These are phyloP conservation scores for Hypoxylon sp. DNA, from an alignment of 2,329 filamentous ascomycete species.

Conservation along the genomic window DNA sequence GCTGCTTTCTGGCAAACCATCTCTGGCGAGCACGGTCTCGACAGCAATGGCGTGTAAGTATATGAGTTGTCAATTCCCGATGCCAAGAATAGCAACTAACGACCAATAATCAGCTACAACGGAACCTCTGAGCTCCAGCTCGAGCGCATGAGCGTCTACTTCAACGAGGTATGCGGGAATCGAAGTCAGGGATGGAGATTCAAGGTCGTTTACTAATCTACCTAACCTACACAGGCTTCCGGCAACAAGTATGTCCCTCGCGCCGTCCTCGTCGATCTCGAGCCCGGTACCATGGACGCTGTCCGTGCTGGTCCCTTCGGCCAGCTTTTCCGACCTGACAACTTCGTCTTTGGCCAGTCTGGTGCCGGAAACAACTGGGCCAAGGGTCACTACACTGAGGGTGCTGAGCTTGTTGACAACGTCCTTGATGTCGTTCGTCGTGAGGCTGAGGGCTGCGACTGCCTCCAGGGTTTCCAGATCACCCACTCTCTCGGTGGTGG, in stretches of 20 bases:
- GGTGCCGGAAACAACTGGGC: slow-evolving; percentile 99
- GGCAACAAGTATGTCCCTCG: slow-evolving; percentile 99
- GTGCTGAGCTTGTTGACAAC: slow-evolving; percentile 98
- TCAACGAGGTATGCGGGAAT: slow-evolving; percentile 75
- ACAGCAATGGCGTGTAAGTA: slow-evolving; percentile 94
- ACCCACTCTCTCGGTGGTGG: slow-evolving; percentile 99
- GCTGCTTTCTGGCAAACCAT: slow-evolving; percentile 98
- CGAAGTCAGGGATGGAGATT: neutral
- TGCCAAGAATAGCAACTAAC: slow-evolving; percentile 47
- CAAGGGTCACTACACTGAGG: slow-evolving; percentile 99
- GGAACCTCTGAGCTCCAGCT: slow-evolving; percentile 98
- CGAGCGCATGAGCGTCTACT: slow-evolving; percentile 99
- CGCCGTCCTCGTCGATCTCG: slow-evolving; percentile 98
- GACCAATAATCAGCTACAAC: slow-evolving; percentile 79
- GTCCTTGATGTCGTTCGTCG: slow-evolving; percentile 98
- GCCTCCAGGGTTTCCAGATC: slow-evolving; percentile 99
- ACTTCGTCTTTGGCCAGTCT: slow-evolving; percentile 99
- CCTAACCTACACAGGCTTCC: slow-evolving; percentile 74
- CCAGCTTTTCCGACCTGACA: slow-evolving; percentile 99
- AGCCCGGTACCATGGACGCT: slow-evolving; percentile 99
- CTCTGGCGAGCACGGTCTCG: slow-evolving; percentile 94
- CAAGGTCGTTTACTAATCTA: slow-evolving; percentile 36
- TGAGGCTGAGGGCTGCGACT: slow-evolving; percentile 99
- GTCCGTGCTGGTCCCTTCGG: slow-evolving; percentile 98
- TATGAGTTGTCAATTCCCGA: slow-evolving; percentile 28